Percentiles rank a stretch among this genome's conserved stretches.
Conservation (phyloP, 768 basidiomycete genomes). For the Mycena belliarum region DNA sequence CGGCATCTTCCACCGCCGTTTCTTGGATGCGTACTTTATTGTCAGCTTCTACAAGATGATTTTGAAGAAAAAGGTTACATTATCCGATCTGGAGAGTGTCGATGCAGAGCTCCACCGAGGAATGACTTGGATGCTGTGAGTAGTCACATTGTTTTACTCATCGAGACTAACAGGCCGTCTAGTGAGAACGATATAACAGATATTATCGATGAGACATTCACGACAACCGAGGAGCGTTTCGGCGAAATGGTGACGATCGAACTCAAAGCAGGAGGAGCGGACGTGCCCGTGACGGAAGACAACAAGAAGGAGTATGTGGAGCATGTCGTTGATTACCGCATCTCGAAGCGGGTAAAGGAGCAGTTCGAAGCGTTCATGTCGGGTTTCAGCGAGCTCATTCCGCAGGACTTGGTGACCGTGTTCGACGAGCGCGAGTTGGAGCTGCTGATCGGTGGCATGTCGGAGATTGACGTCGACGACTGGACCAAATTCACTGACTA, state of each 20-base stretch:
- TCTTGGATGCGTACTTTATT: conserved; percentile 99
- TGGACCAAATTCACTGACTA: conserved; percentile 99
- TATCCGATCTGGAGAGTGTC: conserved; percentile 94
- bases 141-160: conserved; percentile 20
- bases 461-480: conserved; percentile 99
- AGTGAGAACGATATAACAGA: conserved; percentile 99
- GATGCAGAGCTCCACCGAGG: conserved; percentile 94
- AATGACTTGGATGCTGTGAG: conserved; percentile 98
- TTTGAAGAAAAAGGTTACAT: conserved; percentile 92
- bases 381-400: conserved; percentile 99
- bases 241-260: conserved; percentile 98
- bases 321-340: conserved; percentile 92
- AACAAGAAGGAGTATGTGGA: conserved; percentile 99
- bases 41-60: conserved; percentile 99
- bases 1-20: conserved; percentile 98
- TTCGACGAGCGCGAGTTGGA: conserved; percentile 99
- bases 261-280: conserved; percentile 84
- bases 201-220: conserved; percentile 96
- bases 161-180: conserved; percentile 21
- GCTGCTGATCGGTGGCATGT: conserved; percentile 97
- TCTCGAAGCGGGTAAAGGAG: conserved; percentile 95
- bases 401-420: conserved; percentile 95
- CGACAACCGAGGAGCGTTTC: conserved; percentile 95
- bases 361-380: conserved; percentile 99
- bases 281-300: conserved; percentile 88